Conservation (phyloP, 2,329 filamentous ascomycete species). For the Aspergillus sp. region DNA sequence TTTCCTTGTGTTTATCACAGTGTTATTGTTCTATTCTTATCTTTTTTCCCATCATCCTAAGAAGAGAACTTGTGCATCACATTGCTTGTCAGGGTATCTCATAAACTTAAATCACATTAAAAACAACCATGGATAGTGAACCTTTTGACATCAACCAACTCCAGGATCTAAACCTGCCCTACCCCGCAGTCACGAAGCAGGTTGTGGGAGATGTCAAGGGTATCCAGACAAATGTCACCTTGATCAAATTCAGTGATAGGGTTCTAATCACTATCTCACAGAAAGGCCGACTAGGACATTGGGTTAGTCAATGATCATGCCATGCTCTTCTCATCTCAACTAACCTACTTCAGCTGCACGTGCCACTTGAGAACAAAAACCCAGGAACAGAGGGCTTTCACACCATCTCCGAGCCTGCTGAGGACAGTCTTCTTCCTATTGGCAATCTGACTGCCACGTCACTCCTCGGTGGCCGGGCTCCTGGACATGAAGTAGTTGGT, state of each 20-base stretch:
- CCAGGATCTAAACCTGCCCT: conserved; percentile 57
- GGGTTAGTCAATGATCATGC: conserved; percentile 62
- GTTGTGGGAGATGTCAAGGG: conserved; percentile 66
- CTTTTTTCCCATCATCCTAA: no score
- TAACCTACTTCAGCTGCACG: conserved; percentile 30
- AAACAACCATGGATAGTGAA: conserved; percentile 27
- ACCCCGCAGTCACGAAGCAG: conserved; percentile 66
- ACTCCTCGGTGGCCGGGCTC: conserved; percentile 77
- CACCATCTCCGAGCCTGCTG: conserved; percentile 44
- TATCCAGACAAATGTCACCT: conserved; percentile 69
- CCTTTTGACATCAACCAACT: conserved; percentile 26
- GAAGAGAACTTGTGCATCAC: neutral
- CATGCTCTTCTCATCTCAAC: conserved; percentile 1
- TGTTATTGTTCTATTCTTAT: no score
- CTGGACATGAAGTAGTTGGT: conserved; percentile 77
- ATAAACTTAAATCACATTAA: neutral
- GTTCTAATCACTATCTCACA: conserved; percentile 89
- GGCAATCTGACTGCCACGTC: conserved; percentile 83
- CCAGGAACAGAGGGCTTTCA: conserved; percentile 40
- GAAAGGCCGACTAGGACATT: conserved; percentile 81
- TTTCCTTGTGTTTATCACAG: neutral
- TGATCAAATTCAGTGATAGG: conserved; percentile 80
- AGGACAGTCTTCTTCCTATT: conserved; percentile 69
- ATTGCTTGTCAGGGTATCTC: neutral
- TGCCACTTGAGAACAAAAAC: conserved; percentile 37